Evolutionary conservation across 495 filamentous ascomycete genomes (phyloP), one percentile per base, ranked within the genome.

Genomic region (Patellaria atrata): DNA sequence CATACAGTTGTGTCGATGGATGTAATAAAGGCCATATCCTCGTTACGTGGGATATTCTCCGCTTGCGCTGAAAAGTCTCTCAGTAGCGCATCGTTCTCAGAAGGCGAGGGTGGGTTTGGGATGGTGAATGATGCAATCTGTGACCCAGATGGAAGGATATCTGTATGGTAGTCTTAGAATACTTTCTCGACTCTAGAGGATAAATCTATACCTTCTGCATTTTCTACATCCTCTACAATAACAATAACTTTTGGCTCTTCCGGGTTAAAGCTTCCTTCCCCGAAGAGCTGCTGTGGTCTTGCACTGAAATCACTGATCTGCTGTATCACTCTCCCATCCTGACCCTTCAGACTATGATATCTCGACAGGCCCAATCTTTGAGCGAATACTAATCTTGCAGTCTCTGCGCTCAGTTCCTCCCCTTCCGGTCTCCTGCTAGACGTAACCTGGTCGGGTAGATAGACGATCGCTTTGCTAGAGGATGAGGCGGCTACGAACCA

Each of bases 321-420:
- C 17, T 62, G 41, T 38, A 75, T 40, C 10, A 44, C 57, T 1
- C 57, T 48, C n/a, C 64, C 61, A 37, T 61, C 56, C n/a, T 48
- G 40, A 31, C 50, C 44, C 29, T 60, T 57, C 19, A 75, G 59
- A 22, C 49, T 44, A 24, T 71, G 68, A 40, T 57, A 67, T 15
- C 62, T 44, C 19, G 71, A 62, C 3, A 70, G 44, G n/a, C 63
- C 61, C 37, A 68, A 50, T 46, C 70, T 60, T 40, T 68, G 63
- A 35, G 71, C 68, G 26, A 76, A 30, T 18, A 76, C 51, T 20
- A 68, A 55, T 44, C 62, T 61, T 27, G 70, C 67, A 22, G 58
- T 54, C 44, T 62, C 55, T 17, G 70, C 59, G 21, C 27, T 50
- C 13, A 61, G 19, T 6, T 21, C n/a, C 15, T 16, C 8, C 23